phyloP scores from a whole-genome alignment of 768 basidiomycete species.

The Mycena chlorophos region DNA sequence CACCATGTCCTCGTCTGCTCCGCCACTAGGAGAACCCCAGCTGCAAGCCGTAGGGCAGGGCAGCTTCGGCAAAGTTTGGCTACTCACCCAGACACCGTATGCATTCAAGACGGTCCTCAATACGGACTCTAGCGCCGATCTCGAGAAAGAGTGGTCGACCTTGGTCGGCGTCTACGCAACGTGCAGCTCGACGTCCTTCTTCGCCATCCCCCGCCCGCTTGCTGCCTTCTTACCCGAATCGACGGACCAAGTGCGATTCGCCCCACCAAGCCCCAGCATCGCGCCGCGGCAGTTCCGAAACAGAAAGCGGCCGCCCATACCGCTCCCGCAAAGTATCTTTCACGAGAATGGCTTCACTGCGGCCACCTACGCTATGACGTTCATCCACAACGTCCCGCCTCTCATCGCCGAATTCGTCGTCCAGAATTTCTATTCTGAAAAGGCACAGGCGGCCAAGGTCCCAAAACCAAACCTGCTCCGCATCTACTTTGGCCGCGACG shows the following conservation, averaged over 20 bases:
- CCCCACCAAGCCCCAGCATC: background rate
- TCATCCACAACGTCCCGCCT: slow-evolving; percentile 1
- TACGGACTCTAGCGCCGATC: background rate
- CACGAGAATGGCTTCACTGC: slow-evolving; percentile 1
- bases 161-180: background rate
- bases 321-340: background rate
- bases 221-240: background rate
- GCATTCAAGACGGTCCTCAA: background rate
- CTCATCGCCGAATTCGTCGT: background rate
- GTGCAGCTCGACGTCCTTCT: background rate
- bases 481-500: background rate
- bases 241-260: background rate
- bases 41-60: slow-evolving; percentile 4
- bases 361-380: background rate
- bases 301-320: background rate
- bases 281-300: background rate
- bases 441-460: background rate
- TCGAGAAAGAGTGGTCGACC: background rate
- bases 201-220: background rate
- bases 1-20: background rate
- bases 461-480: background rate
- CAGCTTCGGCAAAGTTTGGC: slow-evolving; percentile 1
- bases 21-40: slow-evolving; percentile 1
- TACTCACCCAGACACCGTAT: background rate
- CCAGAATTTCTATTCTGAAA: slow-evolving; percentile 1